These are phyloP conservation scores for Pueraria montana DNA, from an alignment of 306 rosid genomes.

Conservation along the genomic window DNA sequence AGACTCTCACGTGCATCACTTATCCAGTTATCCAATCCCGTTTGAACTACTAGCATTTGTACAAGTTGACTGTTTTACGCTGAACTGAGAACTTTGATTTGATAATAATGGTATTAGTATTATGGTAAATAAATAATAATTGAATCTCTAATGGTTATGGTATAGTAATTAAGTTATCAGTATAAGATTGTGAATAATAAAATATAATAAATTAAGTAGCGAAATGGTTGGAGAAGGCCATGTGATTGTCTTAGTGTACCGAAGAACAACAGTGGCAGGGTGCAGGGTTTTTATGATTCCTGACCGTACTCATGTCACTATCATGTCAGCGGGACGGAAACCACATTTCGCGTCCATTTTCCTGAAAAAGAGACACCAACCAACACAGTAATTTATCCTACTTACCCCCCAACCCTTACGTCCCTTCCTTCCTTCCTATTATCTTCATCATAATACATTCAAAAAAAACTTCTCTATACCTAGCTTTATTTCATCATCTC, in stretches of 20 bases:
- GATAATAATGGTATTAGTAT: too few species aligned
- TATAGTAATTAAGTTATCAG: too few species aligned
- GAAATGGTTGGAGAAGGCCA: not conserved
- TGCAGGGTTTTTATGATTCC: constrained; percentile 48
- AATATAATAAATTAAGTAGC: too few species aligned
- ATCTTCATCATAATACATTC: too few species aligned
- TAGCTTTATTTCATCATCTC: too few species aligned
- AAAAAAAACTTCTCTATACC: too few species aligned
- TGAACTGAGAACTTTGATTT: not conserved
- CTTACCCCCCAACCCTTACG: not conserved
- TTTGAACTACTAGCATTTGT: not conserved
- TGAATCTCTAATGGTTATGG: too few species aligned
- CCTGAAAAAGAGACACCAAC: constrained; percentile 42
- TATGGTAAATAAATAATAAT: too few species aligned
- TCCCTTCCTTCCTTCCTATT: not conserved
- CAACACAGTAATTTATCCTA: constrained; percentile 18
- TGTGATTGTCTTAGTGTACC: not conserved
- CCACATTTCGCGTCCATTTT: constrained; percentile 45
- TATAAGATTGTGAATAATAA: too few species aligned
- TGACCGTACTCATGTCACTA: constrained; percentile 53
- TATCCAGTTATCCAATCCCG: not conserved
- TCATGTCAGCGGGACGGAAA: constrained; percentile 67
- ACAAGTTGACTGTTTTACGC: not conserved
- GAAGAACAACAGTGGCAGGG: not conserved
- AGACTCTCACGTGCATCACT: not conserved